Conservation (phyloP, 1,284 basidiomycete genomes). For the Leccinum griseonigrum region DNA sequence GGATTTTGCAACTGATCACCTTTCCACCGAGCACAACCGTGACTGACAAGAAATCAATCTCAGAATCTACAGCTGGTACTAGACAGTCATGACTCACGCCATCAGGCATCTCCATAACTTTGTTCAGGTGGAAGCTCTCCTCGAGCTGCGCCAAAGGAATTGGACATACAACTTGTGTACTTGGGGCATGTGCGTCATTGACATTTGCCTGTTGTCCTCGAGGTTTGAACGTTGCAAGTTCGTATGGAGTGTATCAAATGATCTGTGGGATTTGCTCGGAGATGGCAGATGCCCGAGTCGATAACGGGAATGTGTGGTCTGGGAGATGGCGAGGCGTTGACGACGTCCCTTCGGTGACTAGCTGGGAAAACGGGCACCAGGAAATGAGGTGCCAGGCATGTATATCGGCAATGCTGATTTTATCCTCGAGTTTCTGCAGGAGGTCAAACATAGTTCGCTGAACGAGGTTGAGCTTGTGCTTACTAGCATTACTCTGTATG, state of each 20-base stretch:
- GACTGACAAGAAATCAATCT: slow-evolving; percentile 8
- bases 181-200: slow-evolving; percentile 26
- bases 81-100: background rate
- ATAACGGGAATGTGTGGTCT: slow-evolving; percentile 1
- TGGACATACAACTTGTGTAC: slow-evolving; percentile 30
- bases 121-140: slow-evolving; percentile 17
- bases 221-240: background rate
- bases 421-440: slow-evolving; percentile 39
- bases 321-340: slow-evolving; percentile 11
- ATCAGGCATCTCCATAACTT: slow-evolving; percentile 22
- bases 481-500: slow-evolving; percentile 26
- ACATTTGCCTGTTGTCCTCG: slow-evolving; percentile 27
- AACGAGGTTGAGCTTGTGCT: slow-evolving; percentile 38
- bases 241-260: slow-evolving; percentile 5
- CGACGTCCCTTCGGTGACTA: slow-evolving; percentile 18
- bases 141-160: slow-evolving; percentile 25
- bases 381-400: background rate
- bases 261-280: slow-evolving; percentile 7
- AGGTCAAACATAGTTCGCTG: slow-evolving; percentile 39
- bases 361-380: slow-evolving; percentile 13
- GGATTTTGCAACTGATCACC: slow-evolving; percentile 11
- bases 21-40: slow-evolving; percentile 31
- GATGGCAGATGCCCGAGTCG: slow-evolving; percentile 5
- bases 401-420: slow-evolving; percentile 8
- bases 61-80: background rate